Evolutionary conservation across 1,284 basidiomycete species (phyloP), one percentile per base, ranked within the genome.

Genomic region (Schizophyllum amplum): DNA sequence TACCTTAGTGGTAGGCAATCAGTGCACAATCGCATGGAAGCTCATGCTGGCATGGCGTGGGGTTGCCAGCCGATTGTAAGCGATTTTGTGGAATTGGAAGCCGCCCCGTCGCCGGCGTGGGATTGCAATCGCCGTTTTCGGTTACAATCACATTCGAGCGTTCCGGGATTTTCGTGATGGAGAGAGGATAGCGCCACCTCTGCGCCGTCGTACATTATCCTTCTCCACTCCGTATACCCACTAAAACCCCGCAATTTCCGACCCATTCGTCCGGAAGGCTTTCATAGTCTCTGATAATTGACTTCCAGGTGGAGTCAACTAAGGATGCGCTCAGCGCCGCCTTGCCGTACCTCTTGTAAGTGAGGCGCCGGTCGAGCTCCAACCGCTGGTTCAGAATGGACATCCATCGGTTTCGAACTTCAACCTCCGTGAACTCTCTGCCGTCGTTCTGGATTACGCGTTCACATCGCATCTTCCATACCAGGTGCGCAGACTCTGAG

Each of bases 381-480:
- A 62, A 15, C 21, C 59, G 22, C 0, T 13, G 20, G 26, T 55
- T 53, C 0, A 60, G 53, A 15, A 51, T 33, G 4, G 48, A 48
- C 11, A n/a, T n/a, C 60, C 59, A 63, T 25, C 55, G 42, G 24
- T 58, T 57, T 42, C 42, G 25, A 24, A 60, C 55, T 52, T 59
- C 57, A 24, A 20, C 13, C 11, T 23, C 25, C 13, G 51, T 65
- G 66, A 51, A 47, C 3, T 46, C 47, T n/a, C 24, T n/a, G 17
- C 56, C 52, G 9, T 60, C 51, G 0, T 59, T 55, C 47, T 55
- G 52, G 4, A 65, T 64, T 0, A 62, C 61, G 20, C 61, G 51
- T 25, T 65, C 61, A 47, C 57, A 60, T 27, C 64, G 26, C 6
- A 65, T 33, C 13, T 58, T 61, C 63, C 63, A 65, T 1, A 65